Evolutionary conservation across 2,329 filamentous ascomycete genomes (phyloP).

Genomic region (Epichloe scottii): DNA sequence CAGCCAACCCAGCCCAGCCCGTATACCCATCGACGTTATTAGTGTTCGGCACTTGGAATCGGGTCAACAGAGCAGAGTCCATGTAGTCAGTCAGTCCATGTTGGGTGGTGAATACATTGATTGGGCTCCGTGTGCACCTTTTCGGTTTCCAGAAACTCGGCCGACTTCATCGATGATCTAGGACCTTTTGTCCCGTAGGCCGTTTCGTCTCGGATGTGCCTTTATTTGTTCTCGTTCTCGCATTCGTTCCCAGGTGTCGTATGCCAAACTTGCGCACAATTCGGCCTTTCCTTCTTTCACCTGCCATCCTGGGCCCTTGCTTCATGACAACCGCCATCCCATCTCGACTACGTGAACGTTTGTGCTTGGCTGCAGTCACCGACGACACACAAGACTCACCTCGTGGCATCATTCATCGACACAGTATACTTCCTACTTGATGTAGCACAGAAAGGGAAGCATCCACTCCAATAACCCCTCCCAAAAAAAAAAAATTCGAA

Average conservation of each 20-base stretch:
- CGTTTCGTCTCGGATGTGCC: neutral
- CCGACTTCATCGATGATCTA: neutral
- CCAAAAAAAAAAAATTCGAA: neutral
- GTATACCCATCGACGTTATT: neutral
- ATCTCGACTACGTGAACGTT: neutral
- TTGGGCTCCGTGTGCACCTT: too few species aligned
- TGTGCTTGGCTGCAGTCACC: neutral
- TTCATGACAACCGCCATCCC: neutral
- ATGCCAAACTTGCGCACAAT: too few species aligned
- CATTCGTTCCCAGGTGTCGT: neutral
- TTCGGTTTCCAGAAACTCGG: neutral
- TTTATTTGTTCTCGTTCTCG: neutral
- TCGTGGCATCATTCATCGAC: too few species aligned
- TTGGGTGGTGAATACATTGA: neutral
- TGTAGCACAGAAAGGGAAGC: too few species aligned
- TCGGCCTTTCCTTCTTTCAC: too few species aligned
- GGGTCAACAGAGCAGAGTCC: neutral
- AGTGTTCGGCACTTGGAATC: neutral
- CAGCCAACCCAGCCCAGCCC: neutral
- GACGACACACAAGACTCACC: neutral
- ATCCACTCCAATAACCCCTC: neutral
- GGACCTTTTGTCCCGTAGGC: neutral
- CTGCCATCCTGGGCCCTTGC: neutral
- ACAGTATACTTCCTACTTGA: too few species aligned
- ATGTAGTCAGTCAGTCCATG: neutral